Evolutionary conservation across 2,329 filamentous ascomycete species (phyloP).

Genomic region (Ophiognomonia clavigignenti-juglandacearum): DNA sequence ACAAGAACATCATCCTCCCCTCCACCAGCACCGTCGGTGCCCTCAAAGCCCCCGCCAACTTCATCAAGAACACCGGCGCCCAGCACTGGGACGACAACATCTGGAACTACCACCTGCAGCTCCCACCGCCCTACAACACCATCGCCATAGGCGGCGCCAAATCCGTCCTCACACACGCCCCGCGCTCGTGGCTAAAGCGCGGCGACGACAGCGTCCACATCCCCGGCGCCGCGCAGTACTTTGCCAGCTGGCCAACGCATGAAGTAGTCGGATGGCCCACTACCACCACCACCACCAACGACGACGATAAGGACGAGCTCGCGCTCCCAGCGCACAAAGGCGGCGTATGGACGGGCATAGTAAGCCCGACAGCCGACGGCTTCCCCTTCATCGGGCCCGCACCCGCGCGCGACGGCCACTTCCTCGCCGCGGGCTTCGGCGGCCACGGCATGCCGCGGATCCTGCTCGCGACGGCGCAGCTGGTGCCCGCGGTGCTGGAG

Average conservation of each 20-base stretch:
- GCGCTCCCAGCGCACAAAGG: slow-evolving; percentile 19
- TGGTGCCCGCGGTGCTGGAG: slow-evolving; percentile 22
- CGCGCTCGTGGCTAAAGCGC: slow-evolving; percentile 19
- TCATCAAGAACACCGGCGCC: slow-evolving; percentile 26
- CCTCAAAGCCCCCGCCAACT: slow-evolving; percentile 25
- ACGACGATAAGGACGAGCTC: slow-evolving; percentile 15
- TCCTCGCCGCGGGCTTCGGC: slow-evolving; percentile 23
- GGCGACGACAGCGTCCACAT: slow-evolving; percentile 24
- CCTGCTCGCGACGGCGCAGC: slow-evolving; percentile 24
- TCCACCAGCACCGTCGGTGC: slow-evolving; percentile 20
- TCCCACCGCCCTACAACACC: slow-evolving; percentile 25
- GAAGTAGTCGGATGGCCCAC: slow-evolving; percentile 24
- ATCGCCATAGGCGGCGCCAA: slow-evolving; percentile 25
- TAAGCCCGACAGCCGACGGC: slow-evolving; percentile 13
- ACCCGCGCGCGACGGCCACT: slow-evolving; percentile 21
- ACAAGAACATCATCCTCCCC: slow-evolving; percentile 13
- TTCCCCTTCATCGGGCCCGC: slow-evolving; percentile 25
- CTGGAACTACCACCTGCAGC: slow-evolving; percentile 28
- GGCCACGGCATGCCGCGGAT: slow-evolving; percentile 29
- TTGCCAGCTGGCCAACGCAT: slow-evolving; percentile 23
- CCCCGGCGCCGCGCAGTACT: slow-evolving; percentile 24
- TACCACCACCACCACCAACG: no score
- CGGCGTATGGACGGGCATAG: slow-evolving; percentile 25
- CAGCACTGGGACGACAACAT: slow-evolving; percentile 26
- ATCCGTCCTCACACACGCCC: slow-evolving; percentile 22